Evolutionary conservation across 2,329 filamentous ascomycete genomes (phyloP).

Genomic region (Clonostachys sp.): DNA sequence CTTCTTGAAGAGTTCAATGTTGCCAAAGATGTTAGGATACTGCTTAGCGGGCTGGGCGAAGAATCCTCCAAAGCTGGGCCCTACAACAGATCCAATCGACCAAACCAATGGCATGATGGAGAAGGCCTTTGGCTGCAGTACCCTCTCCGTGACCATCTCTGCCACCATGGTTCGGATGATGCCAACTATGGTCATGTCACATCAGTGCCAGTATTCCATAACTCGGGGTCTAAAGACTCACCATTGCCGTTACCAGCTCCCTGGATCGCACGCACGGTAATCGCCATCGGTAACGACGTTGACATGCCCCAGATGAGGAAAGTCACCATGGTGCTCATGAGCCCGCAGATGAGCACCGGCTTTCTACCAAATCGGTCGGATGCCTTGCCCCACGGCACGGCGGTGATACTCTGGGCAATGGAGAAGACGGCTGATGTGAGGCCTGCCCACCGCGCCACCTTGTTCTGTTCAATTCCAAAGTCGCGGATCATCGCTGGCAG

Average conservation of each 20-base stretch:
- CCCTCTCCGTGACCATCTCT: constrained; percentile 83
- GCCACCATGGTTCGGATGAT: constrained; percentile 91
- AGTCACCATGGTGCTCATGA: constrained; percentile 75
- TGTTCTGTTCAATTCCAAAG: constrained; percentile 65
- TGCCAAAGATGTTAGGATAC: constrained; percentile 66
- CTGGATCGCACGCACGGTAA: constrained; percentile 70
- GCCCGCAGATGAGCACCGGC: constrained; percentile 69
- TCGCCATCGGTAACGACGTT: constrained; percentile 72
- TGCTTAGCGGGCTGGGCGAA: constrained; percentile 77
- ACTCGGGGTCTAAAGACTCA: constrained; percentile 19
- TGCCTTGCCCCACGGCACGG: constrained; percentile 69
- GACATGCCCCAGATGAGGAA: constrained; percentile 84
- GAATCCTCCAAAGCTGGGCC: constrained; percentile 81
- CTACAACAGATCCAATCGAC: constrained; percentile 83
- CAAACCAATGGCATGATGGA: constrained; percentile 89
- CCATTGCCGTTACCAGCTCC: constrained; percentile 85
- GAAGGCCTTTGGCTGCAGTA: constrained; percentile 84
- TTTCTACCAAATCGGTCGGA: constrained; percentile 82
- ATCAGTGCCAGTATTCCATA: neutral
- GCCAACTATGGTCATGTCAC: constrained; percentile 54
- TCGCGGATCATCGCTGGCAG: constrained; percentile 80
- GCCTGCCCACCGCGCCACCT: constrained; percentile 79
- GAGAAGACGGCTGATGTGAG: constrained; percentile 70
- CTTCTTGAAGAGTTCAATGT: constrained; percentile 61
- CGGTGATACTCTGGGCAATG: constrained; percentile 65